Evolutionary conservation across 805 yeast species (phyloP), one percentile per base, ranked within the genome.

Genomic region (Candida odintsovae): DNA sequence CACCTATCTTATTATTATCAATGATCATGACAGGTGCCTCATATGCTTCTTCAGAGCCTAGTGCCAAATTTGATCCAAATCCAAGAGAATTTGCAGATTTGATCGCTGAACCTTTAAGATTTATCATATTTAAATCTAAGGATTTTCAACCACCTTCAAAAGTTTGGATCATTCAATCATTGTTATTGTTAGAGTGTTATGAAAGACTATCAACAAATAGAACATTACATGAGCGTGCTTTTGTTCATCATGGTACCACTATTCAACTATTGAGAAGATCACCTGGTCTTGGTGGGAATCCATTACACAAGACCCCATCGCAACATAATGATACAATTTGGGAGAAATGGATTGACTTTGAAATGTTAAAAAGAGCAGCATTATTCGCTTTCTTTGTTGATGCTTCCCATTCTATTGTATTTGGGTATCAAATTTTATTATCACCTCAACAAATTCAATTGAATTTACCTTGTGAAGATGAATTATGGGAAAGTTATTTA

Each of bases 231-330:
- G 96, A 88, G 65, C 66, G 96, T 41, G 86, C 88, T 0, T 92
- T 84, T 63, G 68, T 89, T 19, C 95, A 89, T 60, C 96, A 88
- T 62, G 96, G 94, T 5, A 84, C 95, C 0, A 81, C 90, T 0
- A 81, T 87, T 37, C 96, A 88, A 63, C 66, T 88, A 38, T 66
- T 88, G 42, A 68, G 95, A 53, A 71, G 96, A 54, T 79, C 88
- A 0, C 88, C 95, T 1, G 76, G 85, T 1, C 64, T 88, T 29
- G 90, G 90, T 13, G 90, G 90, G 0, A 78, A 83, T 47, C 86
- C 89, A 0, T 44, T 66, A 47, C 47, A 65, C 25, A 51, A 62
- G 53, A 53, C 65, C 45, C 54, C 57, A 6, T 63, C 58, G 21
- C 55, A 59, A 21, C 49, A 75, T 61, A 50, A 63, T 40, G 57